Evolutionary conservation across 192 early-diverging fungal genomes (phyloP).

Genomic region (Globomyces pollinis-pini): DNA sequence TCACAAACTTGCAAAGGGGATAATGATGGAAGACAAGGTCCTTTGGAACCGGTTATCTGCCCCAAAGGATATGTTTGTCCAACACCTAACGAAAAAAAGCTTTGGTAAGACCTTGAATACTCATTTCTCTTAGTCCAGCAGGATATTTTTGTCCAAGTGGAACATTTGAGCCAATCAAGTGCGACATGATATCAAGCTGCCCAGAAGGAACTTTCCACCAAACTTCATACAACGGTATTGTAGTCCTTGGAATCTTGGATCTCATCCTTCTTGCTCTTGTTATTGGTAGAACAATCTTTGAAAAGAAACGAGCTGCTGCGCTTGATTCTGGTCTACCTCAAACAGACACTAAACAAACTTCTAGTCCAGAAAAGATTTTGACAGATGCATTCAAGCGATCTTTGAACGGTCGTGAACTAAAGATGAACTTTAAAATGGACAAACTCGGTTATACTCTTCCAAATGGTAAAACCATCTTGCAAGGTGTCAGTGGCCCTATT

Average conservation of each 20-base stretch:
- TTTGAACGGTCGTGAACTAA: constrained; percentile 8
- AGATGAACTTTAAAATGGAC: constrained; percentile 12
- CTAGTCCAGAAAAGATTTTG: background rate
- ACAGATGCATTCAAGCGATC: constrained; percentile 5
- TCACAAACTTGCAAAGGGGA: background rate
- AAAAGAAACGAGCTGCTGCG: background rate
- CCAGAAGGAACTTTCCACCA: constrained; percentile 4
- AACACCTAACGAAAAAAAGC: constrained; percentile 13
- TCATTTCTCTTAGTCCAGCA: no score
- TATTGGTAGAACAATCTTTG: background rate
- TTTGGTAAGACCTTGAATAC: no score
- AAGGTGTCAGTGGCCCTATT: constrained; percentile 65
- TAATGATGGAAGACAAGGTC: background rate
- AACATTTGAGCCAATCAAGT: background rate
- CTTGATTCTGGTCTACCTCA: background rate
- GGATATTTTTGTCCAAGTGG: constrained; percentile 16
- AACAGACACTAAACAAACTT: background rate
- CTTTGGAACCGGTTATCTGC: constrained; percentile 30
- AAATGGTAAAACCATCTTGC: constrained; percentile 10
- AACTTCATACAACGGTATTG: background rate
- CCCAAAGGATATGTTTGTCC: constrained; percentile 4
- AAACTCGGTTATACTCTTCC: constrained; percentile 1
- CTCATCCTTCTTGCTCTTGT: background rate
- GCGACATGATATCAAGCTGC: background rate
- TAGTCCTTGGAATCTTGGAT: background rate